Base-by-base conservation (phyloP, 202 grass and related monocot genomes). In the Hordeum pubiflorum region DNA sequence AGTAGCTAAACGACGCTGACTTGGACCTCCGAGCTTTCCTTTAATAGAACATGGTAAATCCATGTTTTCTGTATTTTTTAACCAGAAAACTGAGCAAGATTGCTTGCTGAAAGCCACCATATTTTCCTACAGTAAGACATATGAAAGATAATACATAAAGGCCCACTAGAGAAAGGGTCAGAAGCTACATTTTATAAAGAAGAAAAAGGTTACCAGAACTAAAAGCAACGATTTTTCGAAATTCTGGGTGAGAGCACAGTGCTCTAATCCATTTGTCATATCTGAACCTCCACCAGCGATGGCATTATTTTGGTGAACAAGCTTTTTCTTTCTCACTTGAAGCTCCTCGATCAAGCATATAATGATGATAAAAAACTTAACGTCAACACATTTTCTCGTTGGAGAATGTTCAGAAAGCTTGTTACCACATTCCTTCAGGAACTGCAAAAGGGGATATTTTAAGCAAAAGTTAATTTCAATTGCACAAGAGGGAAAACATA, bases 11-110 rank as follows among this genome's bases (percentile, higher is more conserved):
- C 94, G 91, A 59, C 94, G 83, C 44, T 92, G 88, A 70, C 94
- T 94, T 29, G 88, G 94, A 26, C 94, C 94, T 58, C 94, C 94
- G 82, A 97, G 91, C 79, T 90, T 94, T 84, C 94, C 94, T 84
- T 90, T 97, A 61, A 97, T 73, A 88, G 94, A 92, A 79, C 59
- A 79, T 1, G 94, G 94, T 84, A 97, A 92, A 63, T 91, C 75
- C 50, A 76, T 85, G 64, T 79, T 63, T 4, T 87, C 83, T 29
- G 74, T 55, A 76, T 67, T 80, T 77, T 31, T 79, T 79, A 86
- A 89, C 91, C 91, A 94, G 72, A 97, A 90, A 89, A 91, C 20
- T 72, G 72, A 86, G 84, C 78, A 89, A 82, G 85, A 87, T 46
- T 78, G 79, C 71, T 90, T 87, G 57, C 91, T 62, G 78, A 92